Conservation (phyloP, 2,329 filamentous ascomycete genomes). For the Trichoderma endophyticum region DNA sequence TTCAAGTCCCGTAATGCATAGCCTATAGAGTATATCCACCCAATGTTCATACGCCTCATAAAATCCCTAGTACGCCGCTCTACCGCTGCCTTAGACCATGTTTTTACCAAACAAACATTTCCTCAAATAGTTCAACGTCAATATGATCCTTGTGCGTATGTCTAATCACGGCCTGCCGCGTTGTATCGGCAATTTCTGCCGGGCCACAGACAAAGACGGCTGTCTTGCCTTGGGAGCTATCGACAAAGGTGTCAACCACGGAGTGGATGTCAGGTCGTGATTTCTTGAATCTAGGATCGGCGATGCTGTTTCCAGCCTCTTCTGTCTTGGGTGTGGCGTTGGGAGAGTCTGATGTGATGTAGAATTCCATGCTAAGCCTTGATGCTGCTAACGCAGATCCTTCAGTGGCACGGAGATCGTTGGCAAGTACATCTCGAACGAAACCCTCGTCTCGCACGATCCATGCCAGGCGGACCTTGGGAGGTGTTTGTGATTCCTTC, state of each 20-base stretch:
- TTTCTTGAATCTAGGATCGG: slow-evolving; percentile 16
- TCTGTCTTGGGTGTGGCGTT: neutral
- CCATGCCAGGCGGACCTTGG: slow-evolving; percentile 32
- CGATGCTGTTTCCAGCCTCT: neutral
- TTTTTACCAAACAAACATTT: slow-evolving; percentile 20
- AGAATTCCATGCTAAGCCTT: slow-evolving; percentile 30
- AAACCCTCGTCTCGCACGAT: slow-evolving; percentile 32
- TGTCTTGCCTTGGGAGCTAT: slow-evolving; percentile 21
- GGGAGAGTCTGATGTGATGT: slow-evolving; percentile 25
- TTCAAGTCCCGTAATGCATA: neutral
- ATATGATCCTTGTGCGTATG: slow-evolving; percentile 8
- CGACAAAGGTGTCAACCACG: slow-evolving; percentile 29
- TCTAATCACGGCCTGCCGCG: slow-evolving; percentile 28
- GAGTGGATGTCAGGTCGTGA: slow-evolving; percentile 29
- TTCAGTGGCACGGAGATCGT: slow-evolving; percentile 27
- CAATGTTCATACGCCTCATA: neutral
- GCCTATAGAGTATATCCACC: neutral
- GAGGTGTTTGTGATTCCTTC: slow-evolving; percentile 1
- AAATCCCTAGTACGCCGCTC: neutral
- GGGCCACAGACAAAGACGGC: slow-evolving; percentile 39
- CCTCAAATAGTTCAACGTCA: slow-evolving; percentile 19
- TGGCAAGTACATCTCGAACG: slow-evolving; percentile 28
- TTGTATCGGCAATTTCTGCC: slow-evolving; percentile 36
- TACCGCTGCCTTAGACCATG: neutral
- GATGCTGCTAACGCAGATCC: slow-evolving; percentile 4